Conservation (phyloP, 2,329 filamentous ascomycete species). For the Pseudogymnoascus sp. region DNA sequence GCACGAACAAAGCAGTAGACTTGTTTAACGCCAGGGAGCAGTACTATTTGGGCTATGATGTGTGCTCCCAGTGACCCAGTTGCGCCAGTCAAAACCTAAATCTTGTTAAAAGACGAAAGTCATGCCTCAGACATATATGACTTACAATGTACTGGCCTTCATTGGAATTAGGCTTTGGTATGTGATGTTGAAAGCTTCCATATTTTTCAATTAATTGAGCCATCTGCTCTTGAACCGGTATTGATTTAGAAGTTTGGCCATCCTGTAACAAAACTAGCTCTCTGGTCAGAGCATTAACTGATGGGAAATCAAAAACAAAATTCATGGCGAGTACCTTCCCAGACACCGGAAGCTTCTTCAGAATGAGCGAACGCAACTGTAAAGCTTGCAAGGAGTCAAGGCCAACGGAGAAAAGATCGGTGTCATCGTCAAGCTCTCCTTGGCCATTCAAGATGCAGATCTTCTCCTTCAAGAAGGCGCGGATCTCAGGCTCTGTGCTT, state of each 20-base stretch:
- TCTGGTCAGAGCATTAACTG: constrained; percentile 39
- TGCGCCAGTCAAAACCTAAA: constrained; percentile 52
- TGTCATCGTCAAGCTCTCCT: constrained; percentile 29
- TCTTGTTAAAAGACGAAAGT: constrained; percentile 16
- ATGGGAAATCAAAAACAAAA: constrained; percentile 53
- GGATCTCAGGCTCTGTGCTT: constrained; percentile 11
- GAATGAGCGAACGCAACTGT: constrained; percentile 46
- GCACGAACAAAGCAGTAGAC: constrained; percentile 48
- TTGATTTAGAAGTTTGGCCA: neutral
- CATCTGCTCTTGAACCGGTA: constrained; percentile 35
- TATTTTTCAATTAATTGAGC: constrained; percentile 40
- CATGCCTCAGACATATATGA: neutral
- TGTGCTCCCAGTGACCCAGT: constrained; percentile 62
- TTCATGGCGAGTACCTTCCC: constrained; percentile 45
- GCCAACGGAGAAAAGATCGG: constrained; percentile 54
- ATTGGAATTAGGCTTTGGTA: constrained; percentile 13
- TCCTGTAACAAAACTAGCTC: constrained; percentile 37
- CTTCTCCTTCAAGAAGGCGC: constrained; percentile 23
- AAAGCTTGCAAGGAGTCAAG: constrained; percentile 56
- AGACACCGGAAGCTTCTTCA: constrained; percentile 44
- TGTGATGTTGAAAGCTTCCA: constrained; percentile 32
- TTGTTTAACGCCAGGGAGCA: constrained; percentile 46
- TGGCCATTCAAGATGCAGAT: constrained; percentile 17
- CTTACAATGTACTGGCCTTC: constrained; percentile 20
- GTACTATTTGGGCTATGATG: constrained; percentile 52